Evolutionary conservation across 2,329 filamentous ascomycete genomes (phyloP).

Genomic region (Trichoderma koningii): DNA sequence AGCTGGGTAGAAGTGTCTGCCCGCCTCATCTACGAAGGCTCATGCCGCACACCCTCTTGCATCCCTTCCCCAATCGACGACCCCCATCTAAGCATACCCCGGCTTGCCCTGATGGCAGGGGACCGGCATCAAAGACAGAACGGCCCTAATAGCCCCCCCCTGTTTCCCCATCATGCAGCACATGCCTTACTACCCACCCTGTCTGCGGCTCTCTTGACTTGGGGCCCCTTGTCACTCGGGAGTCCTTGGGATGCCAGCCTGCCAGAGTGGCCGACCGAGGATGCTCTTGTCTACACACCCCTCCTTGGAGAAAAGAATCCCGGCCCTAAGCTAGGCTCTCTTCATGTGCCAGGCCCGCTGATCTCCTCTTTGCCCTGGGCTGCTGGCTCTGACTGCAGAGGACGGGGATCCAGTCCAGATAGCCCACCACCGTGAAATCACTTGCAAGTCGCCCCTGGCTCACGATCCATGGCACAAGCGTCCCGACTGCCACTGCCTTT

Average conservation of each 20-base stretch:
- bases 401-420: conserved; percentile 27
- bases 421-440: conserved; percentile 26
- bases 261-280: conserved; percentile 18
- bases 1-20: conserved; percentile 22
- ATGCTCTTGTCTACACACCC: conserved; percentile 17
- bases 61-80: conserved; percentile 18
- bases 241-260: conserved; percentile 25
- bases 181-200: conserved; percentile 23
- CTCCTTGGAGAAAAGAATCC: conserved; percentile 17
- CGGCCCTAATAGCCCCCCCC: conserved; percentile 27
- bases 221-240: conserved; percentile 20
- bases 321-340: conserved; percentile 24
- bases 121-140: conserved; percentile 25
- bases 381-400: conserved; percentile 24
- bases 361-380: conserved; percentile 27
- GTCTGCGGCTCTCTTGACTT: conserved; percentile 26
- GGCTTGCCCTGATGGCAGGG: conserved; percentile 20
- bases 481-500: conserved; percentile 26
- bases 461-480: conserved; percentile 27
- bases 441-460: conserved; percentile 23
- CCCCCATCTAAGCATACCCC: conserved; percentile 25
- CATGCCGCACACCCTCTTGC: conserved; percentile 10
- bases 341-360: conserved; percentile 29
- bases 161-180: conserved; percentile 29
- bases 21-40: conserved; percentile 22